These are phyloP conservation scores for Arachis hypogaea DNA, from an alignment of 306 rosid species.

Conservation along the genomic window DNA sequence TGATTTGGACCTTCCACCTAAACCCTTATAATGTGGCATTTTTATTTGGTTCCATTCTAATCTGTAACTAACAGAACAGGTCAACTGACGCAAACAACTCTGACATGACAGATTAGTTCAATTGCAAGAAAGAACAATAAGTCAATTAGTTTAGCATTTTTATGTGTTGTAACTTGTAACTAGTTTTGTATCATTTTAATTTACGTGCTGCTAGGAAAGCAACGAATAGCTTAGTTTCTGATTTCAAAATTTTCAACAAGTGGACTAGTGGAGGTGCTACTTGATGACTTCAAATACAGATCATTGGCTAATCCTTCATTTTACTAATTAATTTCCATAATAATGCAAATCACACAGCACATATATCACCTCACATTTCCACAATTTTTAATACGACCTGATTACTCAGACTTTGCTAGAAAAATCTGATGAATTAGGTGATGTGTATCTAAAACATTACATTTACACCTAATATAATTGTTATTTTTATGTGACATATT, in stretches of 20 bases:
- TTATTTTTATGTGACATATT: background rate
- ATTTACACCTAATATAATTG: background rate
- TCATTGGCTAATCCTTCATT: no score
- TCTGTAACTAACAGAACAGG: background rate
- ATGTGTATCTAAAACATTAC: background rate
- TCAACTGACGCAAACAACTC: background rate
- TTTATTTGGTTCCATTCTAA: background rate
- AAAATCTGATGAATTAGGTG: background rate
- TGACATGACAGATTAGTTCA: background rate
- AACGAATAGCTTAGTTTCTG: background rate
- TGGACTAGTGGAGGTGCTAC: no score
- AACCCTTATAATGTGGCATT: background rate
- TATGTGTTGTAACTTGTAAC: background rate
- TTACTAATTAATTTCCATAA: no score
- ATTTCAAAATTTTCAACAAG: no score
- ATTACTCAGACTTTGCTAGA: background rate
- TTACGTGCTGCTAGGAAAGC: no score
- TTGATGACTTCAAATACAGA: no score
- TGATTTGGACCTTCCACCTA: conserved; percentile 31
- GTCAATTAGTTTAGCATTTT: background rate
- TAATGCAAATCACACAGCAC: background rate
- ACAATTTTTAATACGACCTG: background rate
- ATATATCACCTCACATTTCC: background rate
- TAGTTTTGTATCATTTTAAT: background rate
- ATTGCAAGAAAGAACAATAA: no score